Evolutionary conservation across 2,329 filamentous ascomycete genomes (phyloP), one percentile per base, ranked within the genome.

Genomic region (Ascochyta rabiei): DNA sequence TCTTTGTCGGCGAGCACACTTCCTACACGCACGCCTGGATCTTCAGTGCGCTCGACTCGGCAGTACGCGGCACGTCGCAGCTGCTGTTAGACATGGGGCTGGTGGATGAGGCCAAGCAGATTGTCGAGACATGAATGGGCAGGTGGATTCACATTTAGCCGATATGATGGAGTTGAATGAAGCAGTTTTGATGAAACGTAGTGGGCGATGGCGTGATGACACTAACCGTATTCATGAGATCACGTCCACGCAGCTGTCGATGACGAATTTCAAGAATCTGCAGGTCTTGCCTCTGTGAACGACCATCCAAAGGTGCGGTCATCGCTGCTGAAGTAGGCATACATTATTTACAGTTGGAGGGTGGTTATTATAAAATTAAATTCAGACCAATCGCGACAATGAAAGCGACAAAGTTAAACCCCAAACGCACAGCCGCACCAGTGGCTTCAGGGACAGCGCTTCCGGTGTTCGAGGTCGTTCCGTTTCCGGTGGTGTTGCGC

Each of bases 1-100:
- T 90, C 30, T 89, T 89, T 55, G 77, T 88, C 1, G 75, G 76
- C 2, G 88, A 90, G 70, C 87, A 90, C 67, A 89, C 87, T 0
- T 84, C 82, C 6, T 89, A 87, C 67, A 91, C 88, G 0, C 88
- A 90, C 66, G 87, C 86, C 1, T 90, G 86, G 87, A 87, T 89
- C 44, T 82, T 83, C 28, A 84, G 82, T 2, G 87, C 88, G 1
- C 75, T 90, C 4, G 87, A 90, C 67, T 87, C 84, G 10, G 87
- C 85, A 0, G 83, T 90, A 1, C 78, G 88, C 1, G 86, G 87
- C 0, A 84, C 85, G 0, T 80, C 85, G 4, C 86, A 90, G 72
- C 61, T 89, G 56, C 72, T 89, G 69, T 75, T 89, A 16, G 82
- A 82, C 71, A 74, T 89, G 66, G 87, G 87, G 0, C 70, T 89